Base-by-base conservation (phyloP, 2,329 filamentous ascomycete genomes). In the Fusarium avenaceum region DNA sequence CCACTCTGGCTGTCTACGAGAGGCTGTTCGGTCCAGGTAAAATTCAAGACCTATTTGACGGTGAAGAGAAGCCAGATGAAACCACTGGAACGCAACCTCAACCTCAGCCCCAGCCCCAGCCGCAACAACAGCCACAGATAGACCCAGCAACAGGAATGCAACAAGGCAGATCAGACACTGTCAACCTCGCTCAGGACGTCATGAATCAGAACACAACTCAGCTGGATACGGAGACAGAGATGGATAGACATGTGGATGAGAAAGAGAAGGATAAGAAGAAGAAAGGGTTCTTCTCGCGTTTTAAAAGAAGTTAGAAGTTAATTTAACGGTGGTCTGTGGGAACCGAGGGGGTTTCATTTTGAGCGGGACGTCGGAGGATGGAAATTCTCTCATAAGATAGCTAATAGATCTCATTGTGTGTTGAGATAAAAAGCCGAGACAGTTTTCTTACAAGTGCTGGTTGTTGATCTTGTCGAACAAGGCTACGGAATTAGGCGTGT, bases 131-230 rank as follows among this genome's bases (percentile, higher is more conserved):
- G 1, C 24, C 24, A 19, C 20, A 17, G 1, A 20, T 9, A 1
- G 26, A 40, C 3, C 7, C 53, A 7, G 33, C 4, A 4, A 46
- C 26, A 14, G 59, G 56, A 7, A 46, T 48, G 15, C 54, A 50
- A 11, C 62, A 56, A 0, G 64, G 57, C n/a, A 71, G 75, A 22
- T 72, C 78, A 20, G 78, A 80, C 40, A 82, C 84, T 5, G 80
- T 86, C n/a, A 79, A 80, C 28, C 71, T 82, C 26, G 85, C 85
- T 0, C 81, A 84, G 59, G 76, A 85, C 66, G 80, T 87, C 35
- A 87, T 87, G 85, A 79, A 86, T 44, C 80, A 84, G 14, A 81
- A 87, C 55, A 87, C 85, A 0, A 83, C 79, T 9, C 82, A 86
- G 70, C 70, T 87, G 6, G 83, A 86, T 33, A 76, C 76, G 4